These are phyloP conservation scores for Cajanus cajan DNA, from an alignment of 306 rosid genomes.

Conservation along the genomic window DNA sequence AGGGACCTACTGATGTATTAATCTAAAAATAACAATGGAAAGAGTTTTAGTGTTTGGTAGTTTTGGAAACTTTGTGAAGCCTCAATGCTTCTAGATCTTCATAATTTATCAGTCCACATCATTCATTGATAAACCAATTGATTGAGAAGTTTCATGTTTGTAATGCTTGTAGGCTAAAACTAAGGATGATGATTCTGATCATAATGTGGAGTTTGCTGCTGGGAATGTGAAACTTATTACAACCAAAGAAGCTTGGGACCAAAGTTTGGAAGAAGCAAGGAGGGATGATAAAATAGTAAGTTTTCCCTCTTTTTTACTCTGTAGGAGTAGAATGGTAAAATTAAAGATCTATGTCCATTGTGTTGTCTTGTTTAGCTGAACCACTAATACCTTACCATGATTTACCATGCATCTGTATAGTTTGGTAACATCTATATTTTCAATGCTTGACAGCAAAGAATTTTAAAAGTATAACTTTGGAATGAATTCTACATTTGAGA, in stretches of 20 bases:
- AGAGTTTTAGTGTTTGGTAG: slow-evolving; percentile 8
- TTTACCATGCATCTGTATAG: neutral
- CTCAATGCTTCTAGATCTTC: slow-evolving; percentile 20
- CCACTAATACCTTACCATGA: neutral
- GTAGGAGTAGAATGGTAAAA: neutral
- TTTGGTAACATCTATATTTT: neutral
- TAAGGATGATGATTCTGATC: slow-evolving; percentile 55
- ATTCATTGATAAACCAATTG: slow-evolving; percentile 24
- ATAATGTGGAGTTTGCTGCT: slow-evolving; percentile 56
- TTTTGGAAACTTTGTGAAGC: slow-evolving; percentile 1
- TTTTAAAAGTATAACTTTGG: neutral
- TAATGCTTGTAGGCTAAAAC: slow-evolving; percentile 44
- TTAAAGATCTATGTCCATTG: slow-evolving; percentile 1
- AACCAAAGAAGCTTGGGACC: slow-evolving; percentile 80
- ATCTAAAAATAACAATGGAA: neutral
- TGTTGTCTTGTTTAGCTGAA: slow-evolving; percentile 22
- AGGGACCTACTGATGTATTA: too few relatives aligned
- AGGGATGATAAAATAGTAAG: slow-evolving; percentile 81
- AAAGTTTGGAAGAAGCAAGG: slow-evolving; percentile 82
- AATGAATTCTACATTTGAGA: slow-evolving; percentile 9
- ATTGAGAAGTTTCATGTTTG: slow-evolving; percentile 31
- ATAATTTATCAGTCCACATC: neutral
- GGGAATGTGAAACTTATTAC: slow-evolving; percentile 78
- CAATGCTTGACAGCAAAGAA: neutral
- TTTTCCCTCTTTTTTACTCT: slow-evolving; percentile 8